A percentile compares a stretch with the other conserved stretches of the same genome.
Conservation (phyloP, 106 monocot genomes). For the Platanthera guangdongensis region DNA sequence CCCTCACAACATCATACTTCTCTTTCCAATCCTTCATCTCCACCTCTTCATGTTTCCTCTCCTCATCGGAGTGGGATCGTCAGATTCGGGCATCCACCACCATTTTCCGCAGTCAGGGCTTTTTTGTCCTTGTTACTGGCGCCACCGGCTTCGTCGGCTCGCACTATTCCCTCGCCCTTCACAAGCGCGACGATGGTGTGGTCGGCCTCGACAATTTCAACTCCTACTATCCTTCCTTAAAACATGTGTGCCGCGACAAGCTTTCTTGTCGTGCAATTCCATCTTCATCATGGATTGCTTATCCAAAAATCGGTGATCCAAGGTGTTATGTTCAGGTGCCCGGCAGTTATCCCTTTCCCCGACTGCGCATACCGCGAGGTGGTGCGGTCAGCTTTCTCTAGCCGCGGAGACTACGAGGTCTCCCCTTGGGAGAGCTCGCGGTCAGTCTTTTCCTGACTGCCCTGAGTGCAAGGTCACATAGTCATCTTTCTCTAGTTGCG, state of each 20-base stretch:
- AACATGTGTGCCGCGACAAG: slow-evolving; percentile 24
- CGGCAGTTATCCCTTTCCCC: too few relatives aligned
- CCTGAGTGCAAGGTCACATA: too few relatives aligned
- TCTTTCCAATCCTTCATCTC: slow-evolving; percentile 30
- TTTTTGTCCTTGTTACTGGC: slow-evolving; percentile 36
- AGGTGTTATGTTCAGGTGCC: too few relatives aligned
- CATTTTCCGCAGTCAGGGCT: slow-evolving; percentile 7
- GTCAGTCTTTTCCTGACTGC: too few relatives aligned
- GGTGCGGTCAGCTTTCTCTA: too few relatives aligned
- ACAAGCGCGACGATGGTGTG: slow-evolving; percentile 28
- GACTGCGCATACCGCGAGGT: too few relatives aligned
- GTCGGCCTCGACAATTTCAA: slow-evolving; percentile 40
- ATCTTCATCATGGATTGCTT: slow-evolving; percentile 18
- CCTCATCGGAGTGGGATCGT: slow-evolving; percentile 30
- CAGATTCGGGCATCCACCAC: slow-evolving; percentile 25
- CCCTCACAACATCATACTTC: slow-evolving; percentile 33
- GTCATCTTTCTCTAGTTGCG: too few relatives aligned
- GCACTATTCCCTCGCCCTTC: slow-evolving; percentile 27
- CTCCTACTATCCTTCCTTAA: slow-evolving; percentile 30
- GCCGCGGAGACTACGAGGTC: too few relatives aligned
- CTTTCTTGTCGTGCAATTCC: slow-evolving; percentile 18
- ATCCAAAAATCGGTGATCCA: too few relatives aligned
- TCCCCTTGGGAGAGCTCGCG: too few relatives aligned
- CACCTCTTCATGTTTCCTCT: slow-evolving; percentile 11
- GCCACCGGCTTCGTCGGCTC: slow-evolving; percentile 33